Conservation (phyloP, 2,329 filamentous ascomycete species). For the Fusarium sp. region DNA sequence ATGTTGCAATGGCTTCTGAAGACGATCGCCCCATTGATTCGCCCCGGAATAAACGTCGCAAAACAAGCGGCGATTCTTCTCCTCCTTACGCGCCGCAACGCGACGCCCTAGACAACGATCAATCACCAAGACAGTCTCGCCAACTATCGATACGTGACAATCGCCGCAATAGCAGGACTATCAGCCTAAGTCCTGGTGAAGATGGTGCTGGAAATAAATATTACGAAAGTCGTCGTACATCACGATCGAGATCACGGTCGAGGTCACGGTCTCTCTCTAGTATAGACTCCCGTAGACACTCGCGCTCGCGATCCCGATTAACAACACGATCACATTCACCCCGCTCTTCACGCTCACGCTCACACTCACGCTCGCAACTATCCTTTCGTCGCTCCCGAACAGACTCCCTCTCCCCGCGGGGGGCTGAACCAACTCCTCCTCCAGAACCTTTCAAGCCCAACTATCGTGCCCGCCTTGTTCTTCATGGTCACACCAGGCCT, state of each 20-base stretch:
- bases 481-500: slow-evolving; percentile 80
- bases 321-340: slow-evolving; percentile 43
- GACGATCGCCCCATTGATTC: slow-evolving; percentile 38
- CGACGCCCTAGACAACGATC: slow-evolving; percentile 22
- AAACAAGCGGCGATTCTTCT: slow-evolving; percentile 43
- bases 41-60: slow-evolving; percentile 46
- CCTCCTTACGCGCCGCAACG: slow-evolving; percentile 39
- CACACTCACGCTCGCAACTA: slow-evolving; percentile 40
- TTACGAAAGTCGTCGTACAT: slow-evolving; percentile 44
- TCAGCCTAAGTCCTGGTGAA: slow-evolving; percentile 38
- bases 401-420: slow-evolving; percentile 40
- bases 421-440: slow-evolving; percentile 47
- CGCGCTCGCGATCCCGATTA: slow-evolving; percentile 45
- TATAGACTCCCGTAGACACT: slow-evolving; percentile 48
- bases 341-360: slow-evolving; percentile 44
- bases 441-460: slow-evolving; percentile 65
- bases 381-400: slow-evolving; percentile 45
- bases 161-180: slow-evolving; percentile 31
- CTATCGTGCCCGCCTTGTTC: slow-evolving; percentile 74
- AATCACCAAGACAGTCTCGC: slow-evolving; percentile 9
- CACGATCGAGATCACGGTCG: slow-evolving; percentile 45
- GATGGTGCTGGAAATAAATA: slow-evolving; percentile 35
- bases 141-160: slow-evolving; percentile 32
- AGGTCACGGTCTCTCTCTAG: slow-evolving; percentile 48
- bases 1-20: slow-evolving; percentile 42